Percentiles rank a stretch among this genome's conserved stretches.
Evolutionary conservation across 345 rosid genomes (phyloP).

Genomic region (Aurinia saxatilis): DNA sequence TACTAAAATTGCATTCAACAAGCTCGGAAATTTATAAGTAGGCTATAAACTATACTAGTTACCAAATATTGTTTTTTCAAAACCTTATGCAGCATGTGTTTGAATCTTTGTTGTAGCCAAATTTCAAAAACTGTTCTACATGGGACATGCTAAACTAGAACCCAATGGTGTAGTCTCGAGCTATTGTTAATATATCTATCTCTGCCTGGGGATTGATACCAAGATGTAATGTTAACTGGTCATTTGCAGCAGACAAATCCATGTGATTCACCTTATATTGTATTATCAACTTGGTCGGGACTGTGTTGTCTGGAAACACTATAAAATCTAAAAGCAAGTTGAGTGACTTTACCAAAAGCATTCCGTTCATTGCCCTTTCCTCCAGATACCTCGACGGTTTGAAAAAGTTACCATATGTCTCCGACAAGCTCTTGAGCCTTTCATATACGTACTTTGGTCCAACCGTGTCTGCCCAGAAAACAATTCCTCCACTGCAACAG

Average conservation of each 20-base stretch:
- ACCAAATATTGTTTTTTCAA: not conserved
- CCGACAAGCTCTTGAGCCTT: conserved; percentile 68
- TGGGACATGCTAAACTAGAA: not conserved
- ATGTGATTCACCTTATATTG: not conserved
- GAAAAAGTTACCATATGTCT: conserved; percentile 57
- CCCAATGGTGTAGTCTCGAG: not conserved
- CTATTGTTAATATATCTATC: not conserved
- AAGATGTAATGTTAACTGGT: not conserved
- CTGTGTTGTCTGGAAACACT: not conserved
- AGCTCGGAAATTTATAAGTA: not conserved
- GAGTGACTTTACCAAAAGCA: conserved; percentile 52
- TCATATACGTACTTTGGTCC: conserved; percentile 57
- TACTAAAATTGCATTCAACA: not conserved
- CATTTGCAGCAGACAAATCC: not conserved
- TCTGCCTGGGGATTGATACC: not conserved
- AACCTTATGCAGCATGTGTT: not conserved
- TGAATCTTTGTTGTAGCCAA: not conserved
- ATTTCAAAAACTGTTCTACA: not conserved
- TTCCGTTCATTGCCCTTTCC: conserved; percentile 71
- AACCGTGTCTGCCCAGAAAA: conserved; percentile 84
- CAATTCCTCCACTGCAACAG: conserved; percentile 67
- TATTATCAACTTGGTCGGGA: not conserved
- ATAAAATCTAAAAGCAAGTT: not conserved
- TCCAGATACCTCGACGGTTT: conserved; percentile 78
- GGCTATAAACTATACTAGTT: not conserved